phyloP scores from a whole-genome alignment of 2,329 filamentous ascomycete genomes.

The Daldinia eschscholtzii region DNA sequence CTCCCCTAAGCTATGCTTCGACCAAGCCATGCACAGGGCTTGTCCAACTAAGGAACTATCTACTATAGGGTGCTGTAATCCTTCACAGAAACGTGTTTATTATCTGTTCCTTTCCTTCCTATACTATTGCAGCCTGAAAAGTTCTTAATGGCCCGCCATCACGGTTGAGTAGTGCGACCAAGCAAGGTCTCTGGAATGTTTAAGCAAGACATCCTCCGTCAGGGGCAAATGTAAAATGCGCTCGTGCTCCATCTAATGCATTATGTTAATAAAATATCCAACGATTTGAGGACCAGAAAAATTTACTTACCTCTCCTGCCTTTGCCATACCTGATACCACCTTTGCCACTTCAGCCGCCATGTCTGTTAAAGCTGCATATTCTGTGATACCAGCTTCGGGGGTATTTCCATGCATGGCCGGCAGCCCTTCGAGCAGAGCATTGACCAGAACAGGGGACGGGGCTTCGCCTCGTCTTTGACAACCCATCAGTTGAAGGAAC shows the following conservation, averaged over 20 bases:
- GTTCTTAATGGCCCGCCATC: slow-evolving; percentile 48
- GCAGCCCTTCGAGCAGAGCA: slow-evolving; percentile 68
- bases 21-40: slow-evolving; percentile 7
- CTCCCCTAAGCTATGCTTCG: slow-evolving; percentile 9
- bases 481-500: slow-evolving; percentile 66
- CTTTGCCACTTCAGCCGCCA: slow-evolving; percentile 53
- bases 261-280: slow-evolving; percentile 38
- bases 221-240: slow-evolving; percentile 52
- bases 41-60: slow-evolving; percentile 18
- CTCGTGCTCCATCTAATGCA: slow-evolving; percentile 49
- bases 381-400: slow-evolving; percentile 52
- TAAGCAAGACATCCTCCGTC: slow-evolving; percentile 53
- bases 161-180: slow-evolving; percentile 52
- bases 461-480: slow-evolving; percentile 54
- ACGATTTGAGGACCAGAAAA: not conserved
- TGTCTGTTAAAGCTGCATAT: slow-evolving; percentile 53
- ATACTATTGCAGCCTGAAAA: not conserved
- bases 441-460: slow-evolving; percentile 64
- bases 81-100: slow-evolving; percentile 13
- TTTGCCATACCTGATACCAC: slow-evolving; percentile 51
- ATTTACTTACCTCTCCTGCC: slow-evolving; percentile 48
- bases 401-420: slow-evolving; percentile 63
- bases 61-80: slow-evolving; percentile 32
- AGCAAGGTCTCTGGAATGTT: slow-evolving; percentile 52
- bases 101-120: slow-evolving; percentile 14